Conservation (phyloP, 2,329 filamentous ascomycete species). For the Ophiostoma tasmaniense region DNA sequence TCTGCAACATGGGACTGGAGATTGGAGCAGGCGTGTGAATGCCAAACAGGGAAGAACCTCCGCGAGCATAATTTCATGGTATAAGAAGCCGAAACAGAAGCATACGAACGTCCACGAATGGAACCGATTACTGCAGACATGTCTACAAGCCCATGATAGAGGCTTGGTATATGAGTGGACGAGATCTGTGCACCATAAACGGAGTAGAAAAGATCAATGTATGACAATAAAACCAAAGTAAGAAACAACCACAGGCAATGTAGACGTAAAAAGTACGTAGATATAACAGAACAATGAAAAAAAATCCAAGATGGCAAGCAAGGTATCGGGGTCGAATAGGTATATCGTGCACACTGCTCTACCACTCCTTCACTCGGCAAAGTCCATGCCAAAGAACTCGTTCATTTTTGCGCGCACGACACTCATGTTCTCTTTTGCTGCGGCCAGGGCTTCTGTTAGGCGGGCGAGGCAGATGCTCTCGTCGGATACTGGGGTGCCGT, state of each 20-base stretch:
- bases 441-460: conserved; percentile 60
- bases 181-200: too few species aligned
- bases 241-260: background rate
- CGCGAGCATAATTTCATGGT: background rate
- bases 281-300: background rate
- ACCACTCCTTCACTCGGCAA: background rate
- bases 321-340: background rate
- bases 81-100: background rate
- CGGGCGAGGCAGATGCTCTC: conserved; percentile 58
- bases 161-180: background rate
- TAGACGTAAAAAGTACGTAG: background rate
- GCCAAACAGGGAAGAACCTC: background rate
- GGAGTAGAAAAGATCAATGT: too few species aligned
- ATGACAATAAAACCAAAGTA: background rate
- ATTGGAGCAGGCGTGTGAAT: background rate
- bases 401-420: conserved; percentile 63
- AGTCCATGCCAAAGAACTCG: conserved; percentile 46
- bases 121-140: too few species aligned
- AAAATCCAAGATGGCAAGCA: background rate
- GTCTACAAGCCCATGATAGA: background rate
- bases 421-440: conserved; percentile 67
- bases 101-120: too few species aligned
- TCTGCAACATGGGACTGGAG: background rate
- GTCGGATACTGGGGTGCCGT: conserved; percentile 59
- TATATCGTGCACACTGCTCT: background rate